Evolutionary conservation across 1,139 yeast genomes (phyloP).

Genomic region (Saccharomyces hybrid): DNA sequence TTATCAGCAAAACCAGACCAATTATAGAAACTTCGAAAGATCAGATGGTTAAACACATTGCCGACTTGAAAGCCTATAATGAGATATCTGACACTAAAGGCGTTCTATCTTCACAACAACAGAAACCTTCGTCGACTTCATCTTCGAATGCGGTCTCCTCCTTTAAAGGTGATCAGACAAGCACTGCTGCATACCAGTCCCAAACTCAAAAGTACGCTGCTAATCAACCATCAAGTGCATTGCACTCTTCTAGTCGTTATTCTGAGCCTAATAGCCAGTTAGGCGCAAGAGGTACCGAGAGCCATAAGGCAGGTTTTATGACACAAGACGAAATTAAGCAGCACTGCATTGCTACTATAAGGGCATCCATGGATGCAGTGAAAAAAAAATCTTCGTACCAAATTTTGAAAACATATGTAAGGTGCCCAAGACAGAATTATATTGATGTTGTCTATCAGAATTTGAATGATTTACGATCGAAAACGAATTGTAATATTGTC

Average conservation of each 20-base stretch:
- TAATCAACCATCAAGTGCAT: neutral
- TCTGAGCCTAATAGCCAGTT: neutral
- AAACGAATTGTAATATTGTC: constrained; percentile 30
- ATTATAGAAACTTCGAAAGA: constrained; percentile 15
- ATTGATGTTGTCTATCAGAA: constrained; percentile 23
- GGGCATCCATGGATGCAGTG: constrained; percentile 23
- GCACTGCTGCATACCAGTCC: neutral
- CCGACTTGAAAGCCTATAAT: constrained; percentile 11
- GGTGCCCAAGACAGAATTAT: constrained; percentile 27
- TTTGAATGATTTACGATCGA: constrained; percentile 22
- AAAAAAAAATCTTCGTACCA: constrained; percentile 26
- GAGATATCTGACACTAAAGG: neutral
- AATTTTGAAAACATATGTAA: constrained; percentile 28
- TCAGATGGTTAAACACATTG: constrained; percentile 11
- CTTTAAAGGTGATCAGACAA: neutral
- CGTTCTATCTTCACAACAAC: neutral
- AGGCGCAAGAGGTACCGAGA: neutral
- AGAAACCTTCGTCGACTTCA: neutral
- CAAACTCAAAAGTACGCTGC: neutral
- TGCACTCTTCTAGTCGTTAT: neutral
- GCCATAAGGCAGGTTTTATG: constrained; percentile 14
- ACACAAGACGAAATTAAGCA: constrained; percentile 26
- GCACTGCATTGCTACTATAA: constrained; percentile 26
- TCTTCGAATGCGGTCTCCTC: neutral
- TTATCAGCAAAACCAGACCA: constrained; percentile 11